These are phyloP conservation scores for Kondoa subrosea DNA, from an alignment of 768 basidiomycete genomes.

Conservation along the genomic window DNA sequence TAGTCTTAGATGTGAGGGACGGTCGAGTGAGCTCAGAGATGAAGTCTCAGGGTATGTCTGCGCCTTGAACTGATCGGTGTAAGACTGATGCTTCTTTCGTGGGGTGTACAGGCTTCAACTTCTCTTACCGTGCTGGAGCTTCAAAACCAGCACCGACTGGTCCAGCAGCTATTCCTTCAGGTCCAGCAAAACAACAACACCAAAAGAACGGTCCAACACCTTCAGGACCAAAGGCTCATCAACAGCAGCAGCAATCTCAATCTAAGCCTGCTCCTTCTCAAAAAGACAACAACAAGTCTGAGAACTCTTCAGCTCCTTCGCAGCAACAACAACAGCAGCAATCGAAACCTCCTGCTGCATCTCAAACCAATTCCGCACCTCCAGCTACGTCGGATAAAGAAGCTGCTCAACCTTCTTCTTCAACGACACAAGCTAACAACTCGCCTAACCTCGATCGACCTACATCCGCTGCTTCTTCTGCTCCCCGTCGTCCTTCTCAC, in stretches of 20 bases:
- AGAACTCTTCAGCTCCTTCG: neutral
- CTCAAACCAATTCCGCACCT: neutral
- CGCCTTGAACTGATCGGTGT: constrained; percentile 4
- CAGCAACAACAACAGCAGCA: too few species aligned
- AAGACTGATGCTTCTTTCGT: neutral
- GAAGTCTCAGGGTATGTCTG: constrained; percentile 61
- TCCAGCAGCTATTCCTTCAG: neutral
- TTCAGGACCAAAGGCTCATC: neutral
- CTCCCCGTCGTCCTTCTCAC: neutral
- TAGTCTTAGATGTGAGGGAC: constrained; percentile 77
- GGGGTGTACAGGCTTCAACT: constrained; percentile 69
- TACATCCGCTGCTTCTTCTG: neutral
- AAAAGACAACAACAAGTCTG: neutral
- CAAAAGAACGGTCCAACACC: neutral
- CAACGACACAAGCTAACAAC: neutral
- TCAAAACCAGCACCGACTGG: constrained; percentile 3
- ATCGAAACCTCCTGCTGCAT: neutral
- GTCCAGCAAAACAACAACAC: neutral
- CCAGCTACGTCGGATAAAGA: neutral
- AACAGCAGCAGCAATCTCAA: neutral
- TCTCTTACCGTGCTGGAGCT: constrained; percentile 49
- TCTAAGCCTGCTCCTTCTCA: neutral
- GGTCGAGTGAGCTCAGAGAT: constrained; percentile 81
- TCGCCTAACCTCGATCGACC: neutral
- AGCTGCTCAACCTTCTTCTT: neutral